Conservation (phyloP, 495 filamentous ascomycete genomes). For the Penicillium lagena region DNA sequence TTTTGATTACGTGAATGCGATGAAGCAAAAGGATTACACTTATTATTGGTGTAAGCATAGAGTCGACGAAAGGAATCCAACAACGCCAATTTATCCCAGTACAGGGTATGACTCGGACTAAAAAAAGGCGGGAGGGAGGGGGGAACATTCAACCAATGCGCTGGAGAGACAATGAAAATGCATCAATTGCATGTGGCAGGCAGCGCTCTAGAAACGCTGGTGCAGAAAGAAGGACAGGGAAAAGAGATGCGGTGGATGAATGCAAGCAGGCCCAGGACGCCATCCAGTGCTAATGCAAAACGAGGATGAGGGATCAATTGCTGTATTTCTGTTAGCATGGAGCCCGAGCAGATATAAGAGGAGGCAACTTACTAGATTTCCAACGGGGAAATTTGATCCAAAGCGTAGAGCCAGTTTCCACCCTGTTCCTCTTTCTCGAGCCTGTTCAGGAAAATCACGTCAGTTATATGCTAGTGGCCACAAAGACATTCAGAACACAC, state of each 20-base stretch:
- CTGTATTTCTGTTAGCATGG: conserved; percentile 11
- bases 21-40: no score
- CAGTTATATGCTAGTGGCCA: background rate
- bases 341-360: background rate
- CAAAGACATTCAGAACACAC: conserved; percentile 29
- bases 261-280: conserved; percentile 5
- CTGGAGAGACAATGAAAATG: conserved; percentile 2
- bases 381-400: conserved; percentile 90
- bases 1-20: background rate
- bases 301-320: conserved; percentile 15
- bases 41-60: no score
- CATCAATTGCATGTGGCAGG: conserved; percentile 1
- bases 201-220: conserved; percentile 5
- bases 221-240: conserved; percentile 1
- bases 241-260: background rate
- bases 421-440: conserved; percentile 82
- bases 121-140: no score
- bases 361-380: conserved; percentile 83
- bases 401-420: conserved; percentile 94
- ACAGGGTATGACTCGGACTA: no score
- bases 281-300: conserved; percentile 9
- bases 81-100: no score
- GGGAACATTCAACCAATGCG: no score
- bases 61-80: no score
- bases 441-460: conserved; percentile 24